Conservation (phyloP, 805 yeast genomes). For the Torulaspora gathmanii region DNA sequence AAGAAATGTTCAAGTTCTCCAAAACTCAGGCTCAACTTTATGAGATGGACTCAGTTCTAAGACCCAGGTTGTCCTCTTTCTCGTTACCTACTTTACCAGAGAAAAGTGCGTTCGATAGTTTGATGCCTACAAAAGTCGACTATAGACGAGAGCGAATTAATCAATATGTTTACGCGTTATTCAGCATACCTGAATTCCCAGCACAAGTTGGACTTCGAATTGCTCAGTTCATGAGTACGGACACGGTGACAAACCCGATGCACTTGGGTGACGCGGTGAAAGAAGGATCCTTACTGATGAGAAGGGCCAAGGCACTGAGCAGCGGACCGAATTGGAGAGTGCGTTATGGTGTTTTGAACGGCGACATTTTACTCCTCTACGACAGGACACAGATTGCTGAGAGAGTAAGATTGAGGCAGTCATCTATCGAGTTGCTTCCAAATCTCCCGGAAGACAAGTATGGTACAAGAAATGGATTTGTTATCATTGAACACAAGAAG, state of each 20-base stretch:
- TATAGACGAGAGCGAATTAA: slow-evolving; percentile 50
- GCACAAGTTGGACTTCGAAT: slow-evolving; percentile 46
- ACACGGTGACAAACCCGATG: slow-evolving; percentile 59
- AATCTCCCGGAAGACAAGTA: slow-evolving; percentile 36
- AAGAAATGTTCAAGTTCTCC: slow-evolving; percentile 70
- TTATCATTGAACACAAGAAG: slow-evolving; percentile 40
- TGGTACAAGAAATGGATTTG: slow-evolving; percentile 37
- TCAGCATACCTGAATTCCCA: slow-evolving; percentile 55
- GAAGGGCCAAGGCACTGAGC: slow-evolving; percentile 50
- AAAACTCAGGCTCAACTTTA: slow-evolving; percentile 59
- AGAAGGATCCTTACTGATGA: slow-evolving; percentile 61
- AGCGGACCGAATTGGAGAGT: slow-evolving; percentile 63
- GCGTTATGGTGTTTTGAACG: slow-evolving; percentile 63
- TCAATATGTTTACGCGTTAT: slow-evolving; percentile 54
- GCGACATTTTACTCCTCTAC: slow-evolving; percentile 50
- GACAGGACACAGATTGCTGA: slow-evolving; percentile 55
- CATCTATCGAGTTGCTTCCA: slow-evolving; percentile 39
- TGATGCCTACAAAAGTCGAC: slow-evolving; percentile 61
- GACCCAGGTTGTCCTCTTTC: slow-evolving; percentile 48
- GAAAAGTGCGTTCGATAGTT: slow-evolving; percentile 46
- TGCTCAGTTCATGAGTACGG: slow-evolving; percentile 63
- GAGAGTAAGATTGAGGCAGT: slow-evolving; percentile 33
- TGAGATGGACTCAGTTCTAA: slow-evolving; percentile 55
- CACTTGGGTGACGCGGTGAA: slow-evolving; percentile 47
- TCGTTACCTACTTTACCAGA: slow-evolving; percentile 63